Evolutionary conservation across 805 yeast species (phyloP).

Genomic region (Candida xiaguanensis): DNA sequence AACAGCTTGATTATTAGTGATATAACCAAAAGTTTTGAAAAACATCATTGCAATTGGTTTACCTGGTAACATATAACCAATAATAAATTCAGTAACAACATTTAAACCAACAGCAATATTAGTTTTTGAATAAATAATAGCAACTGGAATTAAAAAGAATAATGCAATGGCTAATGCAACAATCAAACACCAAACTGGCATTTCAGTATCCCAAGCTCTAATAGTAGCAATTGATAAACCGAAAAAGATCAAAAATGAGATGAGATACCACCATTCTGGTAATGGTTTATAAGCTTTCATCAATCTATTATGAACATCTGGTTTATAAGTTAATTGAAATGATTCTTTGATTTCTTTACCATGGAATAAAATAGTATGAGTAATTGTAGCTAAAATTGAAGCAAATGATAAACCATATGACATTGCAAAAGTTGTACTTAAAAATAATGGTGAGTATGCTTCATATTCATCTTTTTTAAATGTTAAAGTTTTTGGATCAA

Average conservation of each 20-base stretch:
- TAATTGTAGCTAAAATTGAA: constrained; percentile 56
- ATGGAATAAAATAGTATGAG: constrained; percentile 56
- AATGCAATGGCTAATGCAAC: constrained; percentile 37
- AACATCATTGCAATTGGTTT: constrained; percentile 48
- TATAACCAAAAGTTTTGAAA: constrained; percentile 46
- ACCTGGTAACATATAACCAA: constrained; percentile 46
- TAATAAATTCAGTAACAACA: constrained; percentile 40
- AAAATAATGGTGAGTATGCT: constrained; percentile 60
- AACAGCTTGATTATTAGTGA: constrained; percentile 47
- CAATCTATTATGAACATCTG: constrained; percentile 47
- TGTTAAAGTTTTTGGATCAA: constrained; percentile 34
- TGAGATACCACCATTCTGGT: constrained; percentile 43
- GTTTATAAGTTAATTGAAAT: constrained; percentile 16
- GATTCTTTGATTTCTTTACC: constrained; percentile 45
- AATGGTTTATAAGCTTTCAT: constrained; percentile 43
- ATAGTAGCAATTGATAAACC: constrained; percentile 36
- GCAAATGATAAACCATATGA: constrained; percentile 59
- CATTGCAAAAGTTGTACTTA: constrained; percentile 56
- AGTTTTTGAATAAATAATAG: constrained; percentile 19
- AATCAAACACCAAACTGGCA: constrained; percentile 41
- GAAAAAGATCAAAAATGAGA: constrained; percentile 26
- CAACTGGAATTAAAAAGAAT: constrained; percentile 38
- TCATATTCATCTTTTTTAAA: constrained; percentile 48
- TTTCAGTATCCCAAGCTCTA: constrained; percentile 38
- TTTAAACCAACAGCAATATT: constrained; percentile 38